phyloP scores from a whole-genome alignment of 1,284 basidiomycete species.

The Sanghuangporus weigelae region DNA sequence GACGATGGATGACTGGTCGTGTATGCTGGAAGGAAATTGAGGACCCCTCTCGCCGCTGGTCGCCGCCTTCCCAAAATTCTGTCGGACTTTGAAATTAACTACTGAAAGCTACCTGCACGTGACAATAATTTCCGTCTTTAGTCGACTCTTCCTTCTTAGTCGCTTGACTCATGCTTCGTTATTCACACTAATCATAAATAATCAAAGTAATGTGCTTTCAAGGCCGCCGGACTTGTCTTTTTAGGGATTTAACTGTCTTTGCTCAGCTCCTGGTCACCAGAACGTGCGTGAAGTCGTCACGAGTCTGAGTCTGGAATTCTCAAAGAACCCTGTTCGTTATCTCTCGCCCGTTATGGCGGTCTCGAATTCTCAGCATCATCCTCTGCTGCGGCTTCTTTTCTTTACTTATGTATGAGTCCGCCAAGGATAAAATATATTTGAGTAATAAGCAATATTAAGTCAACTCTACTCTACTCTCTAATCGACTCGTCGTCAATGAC shows the following conservation, averaged over 20 bases:
- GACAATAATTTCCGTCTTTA: neutral
- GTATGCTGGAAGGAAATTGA: neutral
- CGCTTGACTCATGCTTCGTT: neutral
- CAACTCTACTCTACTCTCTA: neutral
- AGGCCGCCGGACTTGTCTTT: neutral
- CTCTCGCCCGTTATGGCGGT: neutral
- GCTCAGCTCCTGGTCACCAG: neutral
- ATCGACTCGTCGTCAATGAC: neutral
- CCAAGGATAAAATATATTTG: neutral
- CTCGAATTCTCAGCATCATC: neutral
- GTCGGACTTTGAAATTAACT: slow-evolving; percentile 1
- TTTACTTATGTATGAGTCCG: neutral
- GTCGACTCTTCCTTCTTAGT: neutral
- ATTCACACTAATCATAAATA: neutral
- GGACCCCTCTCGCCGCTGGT: neutral
- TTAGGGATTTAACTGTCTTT: neutral
- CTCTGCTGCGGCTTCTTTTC: neutral
- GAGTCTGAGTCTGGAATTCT: neutral
- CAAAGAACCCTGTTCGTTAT: neutral
- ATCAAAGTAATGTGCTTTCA: neutral
- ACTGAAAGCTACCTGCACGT: neutral
- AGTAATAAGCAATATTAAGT: neutral
- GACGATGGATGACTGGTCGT: neutral
- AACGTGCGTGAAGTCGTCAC: neutral
- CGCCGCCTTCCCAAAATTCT: neutral